Evolutionary conservation across 495 filamentous ascomycete genomes (phyloP), one percentile per base, ranked within the genome.

Genomic region (Penicillium nucicola): DNA sequence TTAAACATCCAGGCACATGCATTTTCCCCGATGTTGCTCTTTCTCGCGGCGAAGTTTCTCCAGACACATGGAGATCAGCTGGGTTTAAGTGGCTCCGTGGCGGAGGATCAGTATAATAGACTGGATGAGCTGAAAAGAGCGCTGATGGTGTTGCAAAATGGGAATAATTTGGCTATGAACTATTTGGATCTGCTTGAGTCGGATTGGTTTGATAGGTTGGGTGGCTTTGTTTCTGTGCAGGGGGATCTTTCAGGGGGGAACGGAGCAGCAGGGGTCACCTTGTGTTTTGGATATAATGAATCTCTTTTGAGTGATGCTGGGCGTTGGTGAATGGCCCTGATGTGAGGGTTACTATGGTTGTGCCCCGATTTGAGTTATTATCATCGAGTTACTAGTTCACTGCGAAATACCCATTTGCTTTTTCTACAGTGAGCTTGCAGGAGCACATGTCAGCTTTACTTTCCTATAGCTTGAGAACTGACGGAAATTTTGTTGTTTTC

Each of bases 1-100:
- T n/a, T n/a, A n/a, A n/a, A n/a, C 23, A 11, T 11, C 31, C 12
- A 48, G 46, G 46, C 46, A 32, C 46, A 48, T 33, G 12, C 46
- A 11, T 48, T 48, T 18, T 48, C 46, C 11, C 46, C 46, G 12
- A 48, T 48, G 37, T 19, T 48, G 12, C 23, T 48, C 3, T 48
- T 32, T 48, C 46, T 48, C 25, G 40, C 46, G 11, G 46, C 46
- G 33, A 48, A 48, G 9, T 48, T 48, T 23, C 18, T 48, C 18
- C 39, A 33, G 1, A 14, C 46, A 32, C 46, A 48, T 41, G 18
- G 28, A 12, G 35, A 48, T 14, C 43, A 23, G 35, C 43, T 25
- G 18, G 20, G 43, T 18, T 34, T 18, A 17, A 32, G 36, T 33
- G 18, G 12, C 35, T 33, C 36, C 4, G 46, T 9, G 6, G 40